phyloP scores from a whole-genome alignment of 2,329 filamentous ascomycete species.

The Ceratocystis cubensis region DNA sequence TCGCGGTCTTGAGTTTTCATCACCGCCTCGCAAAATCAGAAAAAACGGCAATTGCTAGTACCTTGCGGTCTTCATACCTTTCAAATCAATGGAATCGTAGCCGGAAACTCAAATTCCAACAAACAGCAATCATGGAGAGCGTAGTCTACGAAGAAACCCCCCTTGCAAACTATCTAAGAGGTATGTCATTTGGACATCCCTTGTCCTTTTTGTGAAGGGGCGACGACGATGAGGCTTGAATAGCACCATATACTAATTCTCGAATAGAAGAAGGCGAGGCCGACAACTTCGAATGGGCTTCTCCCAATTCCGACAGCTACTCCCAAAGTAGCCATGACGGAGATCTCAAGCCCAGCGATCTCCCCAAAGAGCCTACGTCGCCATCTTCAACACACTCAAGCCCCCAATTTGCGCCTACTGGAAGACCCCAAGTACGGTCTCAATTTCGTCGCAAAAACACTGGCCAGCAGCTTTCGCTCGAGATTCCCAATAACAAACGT shows the following conservation, averaged over 20 bases:
- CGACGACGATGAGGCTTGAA: constrained; percentile 15
- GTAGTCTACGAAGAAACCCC: constrained; percentile 78
- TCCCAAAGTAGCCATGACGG: constrained; percentile 23
- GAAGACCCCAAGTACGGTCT: constrained; percentile 41
- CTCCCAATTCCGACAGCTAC: constrained; percentile 28
- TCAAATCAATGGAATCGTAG: constrained; percentile 11
- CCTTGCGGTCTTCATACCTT: neutral
- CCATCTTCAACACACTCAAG: constrained; percentile 37
- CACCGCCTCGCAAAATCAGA: neutral
- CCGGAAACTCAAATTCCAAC: constrained; percentile 7
- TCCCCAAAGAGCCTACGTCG: constrained; percentile 24
- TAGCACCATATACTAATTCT: constrained; percentile 18
- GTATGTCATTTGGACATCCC: constrained; percentile 36
- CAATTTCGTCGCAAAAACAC: constrained; percentile 41
- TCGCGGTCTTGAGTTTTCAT: constrained; percentile 1
- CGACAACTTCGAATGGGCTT: constrained; percentile 37
- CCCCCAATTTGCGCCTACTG: constrained; percentile 44
- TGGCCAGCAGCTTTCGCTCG: constrained; percentile 32
- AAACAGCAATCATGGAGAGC: constrained; percentile 55
- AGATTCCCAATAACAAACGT: constrained; percentile 28
- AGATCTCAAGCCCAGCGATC: constrained; percentile 24
- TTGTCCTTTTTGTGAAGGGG: neutral
- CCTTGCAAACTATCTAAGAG: constrained; percentile 79
- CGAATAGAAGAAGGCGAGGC: constrained; percentile 39
- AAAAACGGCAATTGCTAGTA: constrained; percentile 3